Base-by-base conservation (phyloP, 2,329 filamentous ascomycete genomes). In the Penicillium sp. region DNA sequence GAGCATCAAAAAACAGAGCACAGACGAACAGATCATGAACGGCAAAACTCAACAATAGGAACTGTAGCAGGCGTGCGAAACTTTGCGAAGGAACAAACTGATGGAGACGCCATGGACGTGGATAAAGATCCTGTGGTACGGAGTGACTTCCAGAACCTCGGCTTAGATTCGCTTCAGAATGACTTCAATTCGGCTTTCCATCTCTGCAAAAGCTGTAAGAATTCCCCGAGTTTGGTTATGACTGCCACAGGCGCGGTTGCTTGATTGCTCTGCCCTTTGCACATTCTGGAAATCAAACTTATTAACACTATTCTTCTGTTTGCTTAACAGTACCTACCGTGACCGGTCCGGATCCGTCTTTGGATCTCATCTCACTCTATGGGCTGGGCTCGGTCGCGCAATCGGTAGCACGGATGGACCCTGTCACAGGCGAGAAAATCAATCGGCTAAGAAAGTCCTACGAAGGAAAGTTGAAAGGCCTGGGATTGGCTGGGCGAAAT, bases 371-470 rank as follows among this genome's bases (percentile, higher is more conserved):
- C 56, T 77, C 79, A 48, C 75, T 86, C 52, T 87, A 86, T 72
- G 77, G 79, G 51, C 72, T 87, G 56, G 77, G 81, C 58, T 70
- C 75, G 31, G 76, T 87, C 51, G 82, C 84, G 56, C 77, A 78
- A 61, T 83, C 79, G 50, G 84, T 87, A 58, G 83, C 81, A 55
- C 77, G 85, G 50, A 79, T 75, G 46, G 83, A 88, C 67, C 83
- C 83, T 14, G 70, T 77, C 18, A 86, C 83, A n/a, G 84, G 84
- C 56, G 84, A 86, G 66, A 88, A 88, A 73, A 80, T 80, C 57
- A 87, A 87, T 71, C 82, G 83, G 67, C 75, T 88, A 37, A 77
- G 85, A 55, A 81, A 81, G 59, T 80, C 78, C 3, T 81, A 81
- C 57, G 79, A 81, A 64, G 78, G 78, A 37, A 79, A 81, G 61